A percentile compares a stretch with the other conserved stretches of the same genome.
These are phyloP conservation scores for Trichophyton rubrum DNA, from an alignment of 2,329 filamentous ascomycete species.

Conservation along the genomic window DNA sequence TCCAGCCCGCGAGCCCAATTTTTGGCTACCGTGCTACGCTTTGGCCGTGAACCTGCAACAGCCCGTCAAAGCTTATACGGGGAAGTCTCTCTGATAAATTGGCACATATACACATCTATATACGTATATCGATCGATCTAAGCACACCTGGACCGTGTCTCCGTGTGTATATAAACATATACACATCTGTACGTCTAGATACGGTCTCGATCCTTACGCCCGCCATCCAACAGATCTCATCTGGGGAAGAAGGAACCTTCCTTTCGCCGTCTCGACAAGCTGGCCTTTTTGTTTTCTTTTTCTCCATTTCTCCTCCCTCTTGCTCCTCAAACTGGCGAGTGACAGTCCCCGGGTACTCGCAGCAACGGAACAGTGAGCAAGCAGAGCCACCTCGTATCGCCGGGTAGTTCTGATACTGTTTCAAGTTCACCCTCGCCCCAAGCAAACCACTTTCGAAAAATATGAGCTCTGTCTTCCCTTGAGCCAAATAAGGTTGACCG, in stretches of 20 bases:
- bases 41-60: conserved; percentile 1
- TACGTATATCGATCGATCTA: no score
- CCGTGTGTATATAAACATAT: background rate
- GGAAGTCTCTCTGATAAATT: background rate
- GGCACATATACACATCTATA: background rate
- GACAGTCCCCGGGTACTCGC: background rate
- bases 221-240: background rate
- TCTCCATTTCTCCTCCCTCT: background rate
- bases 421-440: background rate
- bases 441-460: background rate
- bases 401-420: background rate
- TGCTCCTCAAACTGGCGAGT: background rate
- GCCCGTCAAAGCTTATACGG: conserved; percentile 1
- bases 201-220: background rate
- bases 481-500: conserved; percentile 1
- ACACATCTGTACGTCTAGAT: background rate
- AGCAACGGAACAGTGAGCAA: background rate
- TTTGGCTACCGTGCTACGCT: conserved; percentile 4
- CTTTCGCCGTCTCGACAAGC: background rate
- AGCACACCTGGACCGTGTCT: background rate
- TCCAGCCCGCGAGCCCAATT: conserved; percentile 1
- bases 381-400: background rate
- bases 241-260: background rate
- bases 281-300: background rate
- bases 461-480: background rate